Conservation (phyloP, 106 monocot species). For the Amphibolis antarctica region DNA sequence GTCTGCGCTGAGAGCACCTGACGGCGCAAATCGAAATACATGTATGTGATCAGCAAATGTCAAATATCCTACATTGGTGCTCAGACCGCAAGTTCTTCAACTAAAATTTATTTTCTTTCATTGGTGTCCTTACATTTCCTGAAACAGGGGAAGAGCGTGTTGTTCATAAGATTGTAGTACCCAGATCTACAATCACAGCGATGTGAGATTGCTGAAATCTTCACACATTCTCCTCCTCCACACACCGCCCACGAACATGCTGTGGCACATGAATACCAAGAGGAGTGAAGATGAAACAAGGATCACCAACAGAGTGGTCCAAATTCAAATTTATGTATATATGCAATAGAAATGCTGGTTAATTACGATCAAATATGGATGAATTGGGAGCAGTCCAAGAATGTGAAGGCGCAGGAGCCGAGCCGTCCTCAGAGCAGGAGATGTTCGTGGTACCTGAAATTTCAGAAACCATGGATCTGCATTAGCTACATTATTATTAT, state of each 20-base stretch:
- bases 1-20: no score
- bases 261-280: neutral
- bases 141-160: conserved; percentile 6
- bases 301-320: neutral
- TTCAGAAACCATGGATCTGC: neutral
- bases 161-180: conserved; percentile 6
- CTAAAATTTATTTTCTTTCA: no score
- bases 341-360: neutral
- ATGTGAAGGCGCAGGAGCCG: neutral
- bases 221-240: conserved; percentile 3
- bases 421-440: neutral
- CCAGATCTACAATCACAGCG: conserved; percentile 11
- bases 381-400: neutral
- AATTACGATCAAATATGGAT: conserved; percentile 5
- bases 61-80: no score
- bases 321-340: neutral
- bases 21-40: no score
- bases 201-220: conserved; percentile 1
- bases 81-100: no score
- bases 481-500: no score
- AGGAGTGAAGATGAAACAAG: neutral
- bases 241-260: conserved; percentile 5
- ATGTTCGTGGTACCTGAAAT: conserved; percentile 8
- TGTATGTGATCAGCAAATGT: no score
- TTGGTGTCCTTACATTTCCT: neutral